phyloP scores from a whole-genome alignment of 1,284 basidiomycete genomes.

The Ceratobasidium sp. region DNA sequence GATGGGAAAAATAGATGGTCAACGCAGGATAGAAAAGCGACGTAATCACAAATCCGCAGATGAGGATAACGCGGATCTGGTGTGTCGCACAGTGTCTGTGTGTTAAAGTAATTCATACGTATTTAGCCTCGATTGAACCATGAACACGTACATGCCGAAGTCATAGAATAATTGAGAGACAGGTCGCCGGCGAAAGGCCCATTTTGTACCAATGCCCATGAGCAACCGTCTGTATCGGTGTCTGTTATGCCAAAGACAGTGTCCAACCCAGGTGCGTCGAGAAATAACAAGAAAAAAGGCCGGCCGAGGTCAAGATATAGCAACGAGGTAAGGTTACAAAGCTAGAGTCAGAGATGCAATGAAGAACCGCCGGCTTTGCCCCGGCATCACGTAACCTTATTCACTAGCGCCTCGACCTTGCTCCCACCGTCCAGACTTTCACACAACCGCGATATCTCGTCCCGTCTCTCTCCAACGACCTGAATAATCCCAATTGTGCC shows the following conservation, averaged over 20 bases:
- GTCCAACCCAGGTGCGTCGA: neutral
- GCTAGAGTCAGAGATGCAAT: conserved; percentile 2
- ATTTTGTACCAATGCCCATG: conserved; percentile 25
- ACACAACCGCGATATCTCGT: no score
- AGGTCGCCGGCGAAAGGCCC: conserved; percentile 25
- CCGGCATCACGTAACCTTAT: conserved; percentile 29
- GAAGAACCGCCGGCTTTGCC: conserved; percentile 22
- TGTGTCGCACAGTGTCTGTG: conserved; percentile 81
- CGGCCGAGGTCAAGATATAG: neutral
- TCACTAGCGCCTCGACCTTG: neutral
- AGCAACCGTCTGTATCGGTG: neutral
- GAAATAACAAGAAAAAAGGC: neutral
- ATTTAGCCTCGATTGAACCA: neutral
- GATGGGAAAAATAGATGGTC: conserved; percentile 77
- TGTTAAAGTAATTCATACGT: neutral
- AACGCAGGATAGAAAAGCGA: conserved; percentile 93
- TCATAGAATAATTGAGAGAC: conserved; percentile 38
- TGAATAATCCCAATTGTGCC: no score
- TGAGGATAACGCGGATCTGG: conserved; percentile 90
- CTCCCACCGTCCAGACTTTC: neutral
- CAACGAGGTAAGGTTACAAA: neutral
- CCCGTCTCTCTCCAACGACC: neutral
- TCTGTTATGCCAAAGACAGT: neutral
- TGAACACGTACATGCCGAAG: conserved; percentile 33
- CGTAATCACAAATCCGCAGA: conserved; percentile 93